Evolutionary conservation across 306 rosid genomes (phyloP).

Genomic region (Lagenaria siceraria): DNA sequence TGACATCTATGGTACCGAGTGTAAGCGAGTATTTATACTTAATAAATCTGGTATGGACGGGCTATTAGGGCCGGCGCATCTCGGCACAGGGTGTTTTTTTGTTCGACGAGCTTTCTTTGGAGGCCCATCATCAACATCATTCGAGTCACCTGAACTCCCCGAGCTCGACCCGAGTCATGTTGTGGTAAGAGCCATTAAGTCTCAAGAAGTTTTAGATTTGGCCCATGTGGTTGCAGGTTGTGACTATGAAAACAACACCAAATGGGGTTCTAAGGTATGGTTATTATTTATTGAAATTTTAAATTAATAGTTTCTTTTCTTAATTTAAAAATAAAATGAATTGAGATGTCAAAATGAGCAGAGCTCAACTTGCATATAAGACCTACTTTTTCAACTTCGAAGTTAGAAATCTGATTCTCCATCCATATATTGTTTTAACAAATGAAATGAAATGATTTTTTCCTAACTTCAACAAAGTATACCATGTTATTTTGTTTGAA

Average conservation of each 20-base stretch:
- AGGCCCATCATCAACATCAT: constrained; percentile 6
- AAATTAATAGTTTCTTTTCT: too few relatives aligned
- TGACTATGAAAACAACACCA: constrained; percentile 16
- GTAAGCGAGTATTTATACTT: not conserved
- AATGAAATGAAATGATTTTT: too few relatives aligned
- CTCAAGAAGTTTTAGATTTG: constrained; percentile 3
- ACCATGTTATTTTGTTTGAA: too few relatives aligned
- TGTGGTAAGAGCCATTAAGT: constrained; percentile 15
- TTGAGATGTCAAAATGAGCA: too few relatives aligned
- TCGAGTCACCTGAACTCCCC: constrained; percentile 5
- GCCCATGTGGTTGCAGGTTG: constrained; percentile 18
- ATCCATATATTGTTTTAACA: too few relatives aligned
- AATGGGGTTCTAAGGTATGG: constrained; percentile 33
- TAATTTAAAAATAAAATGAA: too few relatives aligned
- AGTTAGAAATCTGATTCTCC: too few relatives aligned
- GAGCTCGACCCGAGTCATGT: constrained; percentile 14
- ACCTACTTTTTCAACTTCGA: too few relatives aligned
- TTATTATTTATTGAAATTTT: not conserved
- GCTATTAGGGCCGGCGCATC: constrained; percentile 10
- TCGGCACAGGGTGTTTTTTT: constrained; percentile 28
- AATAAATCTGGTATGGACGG: constrained; percentile 23
- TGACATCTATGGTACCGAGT: not conserved
- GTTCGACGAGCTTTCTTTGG: constrained; percentile 21
- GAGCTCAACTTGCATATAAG: too few relatives aligned
- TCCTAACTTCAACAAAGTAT: too few relatives aligned